Evolutionary conservation across 2,329 filamentous ascomycete genomes (phyloP).

Genomic region (Microdochium nivale): DNA sequence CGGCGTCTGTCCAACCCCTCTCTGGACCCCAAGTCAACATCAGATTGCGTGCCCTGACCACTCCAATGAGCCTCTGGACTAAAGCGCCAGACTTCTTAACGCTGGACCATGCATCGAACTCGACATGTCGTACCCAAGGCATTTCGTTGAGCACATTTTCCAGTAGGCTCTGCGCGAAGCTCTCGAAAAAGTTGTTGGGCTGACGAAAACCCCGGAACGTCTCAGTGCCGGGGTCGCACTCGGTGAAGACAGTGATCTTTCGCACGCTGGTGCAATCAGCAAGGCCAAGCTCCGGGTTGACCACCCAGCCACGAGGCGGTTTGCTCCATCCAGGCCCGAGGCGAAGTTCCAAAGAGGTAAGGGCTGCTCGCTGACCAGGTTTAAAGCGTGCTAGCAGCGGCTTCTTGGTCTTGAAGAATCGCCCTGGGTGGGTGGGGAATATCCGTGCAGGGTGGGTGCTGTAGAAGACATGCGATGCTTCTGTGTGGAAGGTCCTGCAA

Average conservation of each 20-base stretch:
- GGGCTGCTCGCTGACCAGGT: conserved; percentile 45
- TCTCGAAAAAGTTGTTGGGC: conserved; percentile 60
- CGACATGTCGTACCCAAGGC: conserved; percentile 46
- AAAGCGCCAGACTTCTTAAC: conserved; percentile 59
- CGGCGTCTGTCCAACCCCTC: conserved; percentile 54
- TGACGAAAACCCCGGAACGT: conserved; percentile 61
- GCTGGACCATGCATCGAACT: conserved; percentile 62
- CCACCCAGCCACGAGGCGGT: conserved; percentile 63
- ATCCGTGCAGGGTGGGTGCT: conserved; percentile 53
- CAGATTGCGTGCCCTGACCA: conserved; percentile 37
- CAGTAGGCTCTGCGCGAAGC: conserved; percentile 52
- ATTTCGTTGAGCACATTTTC: conserved; percentile 46
- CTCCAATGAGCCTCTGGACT: conserved; percentile 50
- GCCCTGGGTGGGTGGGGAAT: conserved; percentile 55
- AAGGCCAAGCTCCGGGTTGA: conserved; percentile 56
- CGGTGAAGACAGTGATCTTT: conserved; percentile 58
- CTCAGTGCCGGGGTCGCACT: conserved; percentile 61
- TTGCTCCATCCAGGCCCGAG: conserved; percentile 65
- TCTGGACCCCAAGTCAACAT: conserved; percentile 59
- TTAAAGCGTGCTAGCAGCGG: conserved; percentile 62
- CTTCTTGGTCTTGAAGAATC: conserved; percentile 65
- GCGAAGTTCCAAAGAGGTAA: conserved; percentile 60
- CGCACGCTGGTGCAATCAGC: conserved; percentile 50
- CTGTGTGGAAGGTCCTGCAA: conserved; percentile 50
- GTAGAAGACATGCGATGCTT: conserved; percentile 60